A percentile compares a stretch with the other conserved stretches of the same genome.
These are phyloP conservation scores for Salinomyces thailandicus DNA, from an alignment of 2,329 filamentous ascomycete species.

Conservation along the genomic window DNA sequence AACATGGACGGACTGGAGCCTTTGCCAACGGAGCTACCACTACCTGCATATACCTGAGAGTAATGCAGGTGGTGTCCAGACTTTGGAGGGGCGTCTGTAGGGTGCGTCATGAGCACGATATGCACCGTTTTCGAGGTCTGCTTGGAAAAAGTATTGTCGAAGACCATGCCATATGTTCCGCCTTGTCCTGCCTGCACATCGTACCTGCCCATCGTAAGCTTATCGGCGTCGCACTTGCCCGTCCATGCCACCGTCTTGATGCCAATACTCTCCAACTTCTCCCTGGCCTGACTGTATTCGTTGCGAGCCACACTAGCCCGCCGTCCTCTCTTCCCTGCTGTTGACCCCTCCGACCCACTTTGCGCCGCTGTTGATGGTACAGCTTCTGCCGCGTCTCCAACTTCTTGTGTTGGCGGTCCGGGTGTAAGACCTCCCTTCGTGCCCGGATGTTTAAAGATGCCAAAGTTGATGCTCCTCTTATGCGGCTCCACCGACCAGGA, in stretches of 20 bases:
- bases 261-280: slow-evolving; percentile 53
- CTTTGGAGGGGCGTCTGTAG: slow-evolving; percentile 68
- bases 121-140: slow-evolving; percentile 89
- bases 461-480: slow-evolving; percentile 97
- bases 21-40: slow-evolving; percentile 27
- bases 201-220: slow-evolving; percentile 81
- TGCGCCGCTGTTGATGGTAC: slow-evolving; percentile 20
- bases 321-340: slow-evolving; percentile 33
- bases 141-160: slow-evolving; percentile 98
- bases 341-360: background rate
- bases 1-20: slow-evolving; percentile 32
- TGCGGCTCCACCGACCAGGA: slow-evolving; percentile 97
- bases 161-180: slow-evolving; percentile 92
- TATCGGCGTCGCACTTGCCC: slow-evolving; percentile 93
- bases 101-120: slow-evolving; percentile 88
- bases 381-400: slow-evolving; percentile 30
- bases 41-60: slow-evolving; percentile 42
- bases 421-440: slow-evolving; percentile 47
- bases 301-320: slow-evolving; percentile 32
- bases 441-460: slow-evolving; percentile 93
- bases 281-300: slow-evolving; percentile 51
- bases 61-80: slow-evolving; percentile 58
- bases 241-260: slow-evolving; percentile 62
- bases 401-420: slow-evolving; percentile 32
- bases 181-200: slow-evolving; percentile 64